Evolutionary conservation across 352 stramenopile species (phyloP).

Genomic region (Phytophthora melonis): DNA sequence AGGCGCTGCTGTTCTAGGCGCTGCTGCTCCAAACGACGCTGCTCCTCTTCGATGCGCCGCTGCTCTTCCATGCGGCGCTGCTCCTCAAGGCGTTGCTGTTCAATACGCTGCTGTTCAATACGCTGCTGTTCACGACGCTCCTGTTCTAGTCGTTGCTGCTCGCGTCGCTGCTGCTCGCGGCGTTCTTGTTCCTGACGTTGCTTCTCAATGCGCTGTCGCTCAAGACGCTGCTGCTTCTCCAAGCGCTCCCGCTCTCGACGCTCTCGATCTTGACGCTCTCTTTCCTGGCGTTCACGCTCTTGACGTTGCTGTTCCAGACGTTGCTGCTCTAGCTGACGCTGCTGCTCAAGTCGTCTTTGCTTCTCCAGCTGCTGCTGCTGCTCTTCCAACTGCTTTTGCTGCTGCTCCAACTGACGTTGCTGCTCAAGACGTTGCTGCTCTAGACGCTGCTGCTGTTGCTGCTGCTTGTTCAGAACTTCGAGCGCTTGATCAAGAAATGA

Average conservation of each 20-base stretch:
- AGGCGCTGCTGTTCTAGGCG: constrained; percentile 29
- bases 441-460: constrained; percentile 46
- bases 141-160: constrained; percentile 26
- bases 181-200: constrained; percentile 35
- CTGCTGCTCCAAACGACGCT: constrained; percentile 45
- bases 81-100: constrained; percentile 9
- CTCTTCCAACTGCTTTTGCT: constrained; percentile 28
- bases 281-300: constrained; percentile 34
- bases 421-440: constrained; percentile 36
- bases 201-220: constrained; percentile 38
- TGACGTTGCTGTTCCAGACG: constrained; percentile 31
- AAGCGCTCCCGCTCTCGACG: constrained; percentile 26
- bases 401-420: constrained; percentile 39
- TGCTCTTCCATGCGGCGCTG: constrained; percentile 12
- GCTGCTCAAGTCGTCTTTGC: constrained; percentile 34
- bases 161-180: constrained; percentile 16
- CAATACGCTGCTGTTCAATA: constrained; percentile 25
- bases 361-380: constrained; percentile 34
- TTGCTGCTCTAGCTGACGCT: constrained; percentile 32
- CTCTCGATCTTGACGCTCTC: constrained; percentile 30
- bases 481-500: constrained; percentile 58
- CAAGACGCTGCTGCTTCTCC: constrained; percentile 35
- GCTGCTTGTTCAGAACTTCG: constrained; percentile 55
- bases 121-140: constrained; percentile 32
- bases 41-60: constrained; percentile 10